A percentile compares a stretch with the other conserved stretches of the same genome.
Evolutionary conservation across 1,284 basidiomycete species (phyloP).

Genomic region (Ustilago nuda): DNA sequence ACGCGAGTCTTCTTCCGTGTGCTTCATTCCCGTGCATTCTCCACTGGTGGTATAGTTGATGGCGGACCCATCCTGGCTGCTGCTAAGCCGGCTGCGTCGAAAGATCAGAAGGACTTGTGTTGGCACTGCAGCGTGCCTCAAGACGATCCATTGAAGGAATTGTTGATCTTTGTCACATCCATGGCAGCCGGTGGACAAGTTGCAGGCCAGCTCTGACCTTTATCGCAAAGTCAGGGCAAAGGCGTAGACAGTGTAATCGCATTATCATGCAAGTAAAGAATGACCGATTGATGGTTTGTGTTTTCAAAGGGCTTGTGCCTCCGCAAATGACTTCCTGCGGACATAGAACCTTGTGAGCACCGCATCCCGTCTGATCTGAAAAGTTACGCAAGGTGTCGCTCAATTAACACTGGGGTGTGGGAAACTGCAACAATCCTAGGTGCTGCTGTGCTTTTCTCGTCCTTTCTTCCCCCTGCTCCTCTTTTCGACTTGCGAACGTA

Average conservation of each 20-base stretch:
- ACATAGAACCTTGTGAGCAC: conserved; percentile 83
- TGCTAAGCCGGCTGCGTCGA: neutral
- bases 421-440: conserved; percentile 84
- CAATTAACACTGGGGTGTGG: conserved; percentile 85
- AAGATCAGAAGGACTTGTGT: too few relatives aligned
- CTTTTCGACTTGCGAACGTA: too few relatives aligned
- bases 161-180: conserved; percentile 26
- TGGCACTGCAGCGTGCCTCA: too few relatives aligned
- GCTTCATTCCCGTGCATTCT: conserved; percentile 39
- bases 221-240: neutral
- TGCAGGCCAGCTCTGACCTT: conserved; percentile 20
- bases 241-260: neutral
- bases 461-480: neutral
- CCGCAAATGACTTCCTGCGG: conserved; percentile 73
- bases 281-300: neutral
- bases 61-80: conserved; percentile 1
- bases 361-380: conserved; percentile 84
- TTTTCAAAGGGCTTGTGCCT: neutral
- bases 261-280: neutral
- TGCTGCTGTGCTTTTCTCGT: conserved; percentile 69
- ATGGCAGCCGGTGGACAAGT: conserved; percentile 50
- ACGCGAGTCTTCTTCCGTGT: conserved; percentile 34
- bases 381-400: conserved; percentile 82
- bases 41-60: conserved; percentile 17
- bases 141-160: neutral